Evolutionary conservation across 495 filamentous ascomycete genomes (phyloP).

Genomic region (Friedmanniomyces simplex): DNA sequence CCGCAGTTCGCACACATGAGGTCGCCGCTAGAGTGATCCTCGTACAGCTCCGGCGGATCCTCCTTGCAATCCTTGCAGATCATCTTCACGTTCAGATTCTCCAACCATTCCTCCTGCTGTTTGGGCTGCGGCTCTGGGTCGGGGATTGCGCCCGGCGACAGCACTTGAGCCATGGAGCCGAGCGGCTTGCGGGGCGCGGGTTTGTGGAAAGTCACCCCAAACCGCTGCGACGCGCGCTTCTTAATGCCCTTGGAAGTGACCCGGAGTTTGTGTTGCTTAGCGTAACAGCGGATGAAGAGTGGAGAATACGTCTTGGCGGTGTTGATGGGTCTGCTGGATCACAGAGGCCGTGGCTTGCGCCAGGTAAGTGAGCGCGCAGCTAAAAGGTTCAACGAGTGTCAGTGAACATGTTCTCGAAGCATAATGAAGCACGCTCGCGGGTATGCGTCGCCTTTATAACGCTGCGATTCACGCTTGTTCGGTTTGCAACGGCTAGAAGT

Average conservation of each 20-base stretch:
- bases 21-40: slow-evolving; percentile 85
- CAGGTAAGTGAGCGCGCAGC: not conserved
- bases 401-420: not conserved
- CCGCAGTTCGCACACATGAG: slow-evolving; percentile 88
- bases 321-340: slow-evolving; percentile 12
- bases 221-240: slow-evolving; percentile 28
- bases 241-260: slow-evolving; percentile 36
- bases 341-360: not conserved
- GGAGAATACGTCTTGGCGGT: slow-evolving; percentile 56
- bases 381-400: not conserved
- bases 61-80: slow-evolving; percentile 88
- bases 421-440: not conserved
- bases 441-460: not conserved
- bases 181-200: slow-evolving; percentile 26
- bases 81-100: slow-evolving; percentile 73
- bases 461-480: not conserved
- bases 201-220: slow-evolving; percentile 13
- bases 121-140: slow-evolving; percentile 16
- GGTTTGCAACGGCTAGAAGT: not conserved
- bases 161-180: slow-evolving; percentile 23
- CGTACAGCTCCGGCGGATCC: slow-evolving; percentile 76
- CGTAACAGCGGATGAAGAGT: slow-evolving; percentile 47
- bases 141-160: slow-evolving; percentile 33
- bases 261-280: slow-evolving; percentile 37
- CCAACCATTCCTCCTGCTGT: slow-evolving; percentile 42